Conservation (phyloP, 805 yeast species). For the Zygoascus bituminiphila region DNA sequence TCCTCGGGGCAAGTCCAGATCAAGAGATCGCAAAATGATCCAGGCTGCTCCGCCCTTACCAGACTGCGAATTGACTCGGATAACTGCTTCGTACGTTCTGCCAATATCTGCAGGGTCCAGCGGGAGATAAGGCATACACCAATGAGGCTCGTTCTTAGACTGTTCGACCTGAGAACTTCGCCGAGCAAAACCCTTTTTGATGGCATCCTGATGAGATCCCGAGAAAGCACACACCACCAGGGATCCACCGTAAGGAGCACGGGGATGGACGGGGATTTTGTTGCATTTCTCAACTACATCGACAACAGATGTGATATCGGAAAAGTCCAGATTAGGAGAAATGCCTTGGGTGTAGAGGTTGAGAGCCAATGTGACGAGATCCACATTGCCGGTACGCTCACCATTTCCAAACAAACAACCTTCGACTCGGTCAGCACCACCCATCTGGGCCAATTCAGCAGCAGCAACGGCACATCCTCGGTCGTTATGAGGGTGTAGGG, state of each 20-base stretch:
- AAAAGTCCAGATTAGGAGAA: conserved; percentile 60
- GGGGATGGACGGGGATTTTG: conserved; percentile 68
- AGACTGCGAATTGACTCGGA: conserved; percentile 78
- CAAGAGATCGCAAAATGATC: conserved; percentile 69
- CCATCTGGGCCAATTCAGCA: conserved; percentile 70
- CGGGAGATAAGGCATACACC: conserved; percentile 78
- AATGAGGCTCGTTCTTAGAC: conserved; percentile 28
- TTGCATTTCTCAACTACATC: conserved; percentile 73
- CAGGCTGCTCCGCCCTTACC: conserved; percentile 90
- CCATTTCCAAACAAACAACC: conserved; percentile 84
- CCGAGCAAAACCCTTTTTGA: conserved; percentile 65
- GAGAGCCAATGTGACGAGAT: conserved; percentile 67
- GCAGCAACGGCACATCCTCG: conserved; percentile 85
- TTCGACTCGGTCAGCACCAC: conserved; percentile 84
- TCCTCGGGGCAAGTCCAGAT: conserved; percentile 73
- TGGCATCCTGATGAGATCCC: conserved; percentile 86
- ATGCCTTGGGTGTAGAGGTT: conserved; percentile 76
- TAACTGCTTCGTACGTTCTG: conserved; percentile 85
- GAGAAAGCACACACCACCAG: conserved; percentile 76
- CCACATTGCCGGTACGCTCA: conserved; percentile 83
- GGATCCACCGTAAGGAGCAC: conserved; percentile 80
- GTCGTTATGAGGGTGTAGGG: conserved; percentile 78
- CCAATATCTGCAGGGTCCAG: conserved; percentile 81
- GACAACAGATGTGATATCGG: conserved; percentile 55
- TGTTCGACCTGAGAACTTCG: conserved; percentile 25